Evolutionary conservation across 2,329 filamentous ascomycete species (phyloP), one percentile per base, ranked within the genome.

Genomic region (Aureobasidium sp.): DNA sequence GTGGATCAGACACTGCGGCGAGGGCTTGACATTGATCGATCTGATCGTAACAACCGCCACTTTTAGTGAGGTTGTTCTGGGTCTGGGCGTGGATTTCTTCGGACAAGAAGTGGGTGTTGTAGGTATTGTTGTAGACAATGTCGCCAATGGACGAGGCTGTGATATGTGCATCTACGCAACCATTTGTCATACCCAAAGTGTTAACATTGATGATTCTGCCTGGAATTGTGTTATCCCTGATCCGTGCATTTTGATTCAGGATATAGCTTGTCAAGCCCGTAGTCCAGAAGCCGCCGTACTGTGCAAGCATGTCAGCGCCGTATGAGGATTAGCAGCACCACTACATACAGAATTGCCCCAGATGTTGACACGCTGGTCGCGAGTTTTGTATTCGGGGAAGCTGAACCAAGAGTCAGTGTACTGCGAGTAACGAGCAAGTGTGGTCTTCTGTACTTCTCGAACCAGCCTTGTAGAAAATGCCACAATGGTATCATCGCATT

Each of bases 171-270:
- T 85, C 82, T 63, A 82, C 77, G 73, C 80, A 83, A 27, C 80
- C 81, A 67, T 85, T 85, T 70, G 83, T 80, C 64, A 85, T 77
- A 15, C 81, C 79, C 7, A 85, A 73, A 0, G 81, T 78, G 9
- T 81, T 75, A 15, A 85, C 73, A 44, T 78, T 76, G 57, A 77
- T 70, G n/a, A 68, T 69, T 36, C 71, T 64, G 11, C 72, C 74
- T 16, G 72, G 68, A 5, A 77, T 60, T 0, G 68, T 71, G 10
- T 80, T 79, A 2, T 70, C 79, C 16, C 72, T 69, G 27, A 82
- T 80, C 55, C 76, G 76, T 9, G 75, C 71, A 66, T 90, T 90
- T 72, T 89, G 85, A 58, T 80, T 69, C 66, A 86, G 77, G 60
- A 80, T 80, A 62, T 76, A 74, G 8, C 74, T 67, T 15, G 84